These are phyloP conservation scores for Endothia cerciana DNA, from an alignment of 2,329 filamentous ascomycete species.

Conservation along the genomic window DNA sequence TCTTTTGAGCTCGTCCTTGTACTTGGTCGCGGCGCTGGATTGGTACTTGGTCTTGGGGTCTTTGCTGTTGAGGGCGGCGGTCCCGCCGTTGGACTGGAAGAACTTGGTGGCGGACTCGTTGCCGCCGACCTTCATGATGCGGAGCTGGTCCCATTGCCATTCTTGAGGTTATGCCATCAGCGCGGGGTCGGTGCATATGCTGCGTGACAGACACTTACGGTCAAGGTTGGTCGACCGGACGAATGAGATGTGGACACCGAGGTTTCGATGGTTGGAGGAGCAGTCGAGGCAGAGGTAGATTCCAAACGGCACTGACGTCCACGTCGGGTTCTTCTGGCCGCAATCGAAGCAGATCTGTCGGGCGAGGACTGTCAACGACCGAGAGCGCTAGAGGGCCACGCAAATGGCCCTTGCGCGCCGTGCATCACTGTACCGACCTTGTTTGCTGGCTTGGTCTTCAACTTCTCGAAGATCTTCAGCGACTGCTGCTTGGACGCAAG, in stretches of 20 bases:
- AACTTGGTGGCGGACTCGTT: constrained; percentile 98
- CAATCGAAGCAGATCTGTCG: constrained; percentile 95
- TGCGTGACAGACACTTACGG: constrained; percentile 63
- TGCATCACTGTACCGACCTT: constrained; percentile 61
- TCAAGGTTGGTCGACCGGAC: constrained; percentile 98
- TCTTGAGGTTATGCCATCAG: constrained; percentile 50
- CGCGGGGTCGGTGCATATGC: neutral
- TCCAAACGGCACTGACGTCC: constrained; percentile 95
- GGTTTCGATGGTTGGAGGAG: constrained; percentile 93
- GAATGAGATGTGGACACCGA: constrained; percentile 98
- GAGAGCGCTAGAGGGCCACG: neutral
- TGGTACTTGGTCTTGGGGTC: constrained; percentile 97
- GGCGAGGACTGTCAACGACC: constrained; percentile 31
- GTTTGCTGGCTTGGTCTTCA: constrained; percentile 93
- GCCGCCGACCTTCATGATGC: constrained; percentile 96
- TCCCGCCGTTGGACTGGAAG: constrained; percentile 95
- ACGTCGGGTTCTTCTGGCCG: constrained; percentile 95
- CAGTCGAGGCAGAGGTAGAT: constrained; percentile 99
- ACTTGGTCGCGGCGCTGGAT: constrained; percentile 90
- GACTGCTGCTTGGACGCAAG: constrained; percentile 91
- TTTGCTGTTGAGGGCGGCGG: constrained; percentile 92
- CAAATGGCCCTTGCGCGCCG: neutral
- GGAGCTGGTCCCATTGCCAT: constrained; percentile 99
- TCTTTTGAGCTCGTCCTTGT: constrained; percentile 94
- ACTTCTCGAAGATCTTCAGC: constrained; percentile 95